A percentile compares a stretch with the other conserved stretches of the same genome.
phyloP scores from a whole-genome alignment of 805 yeast genomes.

The Cyberlindnera euphorbiiphila region DNA sequence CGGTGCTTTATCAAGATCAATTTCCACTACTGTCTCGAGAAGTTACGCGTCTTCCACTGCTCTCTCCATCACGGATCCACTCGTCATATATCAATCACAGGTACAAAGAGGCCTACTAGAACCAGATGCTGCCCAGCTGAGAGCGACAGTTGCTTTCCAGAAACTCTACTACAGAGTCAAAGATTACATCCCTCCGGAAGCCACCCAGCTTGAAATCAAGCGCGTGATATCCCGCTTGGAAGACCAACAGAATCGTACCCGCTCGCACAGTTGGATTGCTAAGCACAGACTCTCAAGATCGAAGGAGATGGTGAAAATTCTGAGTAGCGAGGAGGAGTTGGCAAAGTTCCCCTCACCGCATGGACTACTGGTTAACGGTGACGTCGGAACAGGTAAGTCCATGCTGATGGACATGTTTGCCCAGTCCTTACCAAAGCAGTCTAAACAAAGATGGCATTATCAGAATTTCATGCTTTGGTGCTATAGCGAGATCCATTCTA shows the following conservation, averaged over 20 bases:
- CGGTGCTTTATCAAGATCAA: too few species aligned
- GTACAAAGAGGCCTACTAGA: constrained; percentile 47
- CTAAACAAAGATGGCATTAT: constrained; percentile 70
- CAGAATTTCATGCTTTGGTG: constrained; percentile 68
- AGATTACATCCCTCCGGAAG: constrained; percentile 48
- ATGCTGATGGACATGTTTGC: constrained; percentile 75
- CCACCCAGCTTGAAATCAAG: constrained; percentile 9
- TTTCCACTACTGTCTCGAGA: too few species aligned
- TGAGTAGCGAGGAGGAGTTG: constrained; percentile 61
- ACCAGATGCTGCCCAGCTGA: constrained; percentile 55
- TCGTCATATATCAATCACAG: constrained; percentile 49
- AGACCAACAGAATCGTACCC: not conserved
- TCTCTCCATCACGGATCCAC: constrained; percentile 59
- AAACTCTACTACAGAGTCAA: constrained; percentile 52
- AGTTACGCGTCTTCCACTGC: constrained; percentile 21
- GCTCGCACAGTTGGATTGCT: not conserved
- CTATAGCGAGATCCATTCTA: constrained; percentile 54
- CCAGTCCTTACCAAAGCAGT: constrained; percentile 53
- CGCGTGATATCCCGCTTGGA: constrained; percentile 12
- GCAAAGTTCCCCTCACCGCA: constrained; percentile 53
- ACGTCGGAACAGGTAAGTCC: constrained; percentile 72
- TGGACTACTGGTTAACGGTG: constrained; percentile 61
- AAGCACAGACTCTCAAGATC: constrained; percentile 10
- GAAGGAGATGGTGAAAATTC: constrained; percentile 41
- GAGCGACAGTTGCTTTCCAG: constrained; percentile 61